Base-by-base conservation (phyloP, 2,329 filamentous ascomycete genomes). In the Botrytis sinoallii region DNA sequence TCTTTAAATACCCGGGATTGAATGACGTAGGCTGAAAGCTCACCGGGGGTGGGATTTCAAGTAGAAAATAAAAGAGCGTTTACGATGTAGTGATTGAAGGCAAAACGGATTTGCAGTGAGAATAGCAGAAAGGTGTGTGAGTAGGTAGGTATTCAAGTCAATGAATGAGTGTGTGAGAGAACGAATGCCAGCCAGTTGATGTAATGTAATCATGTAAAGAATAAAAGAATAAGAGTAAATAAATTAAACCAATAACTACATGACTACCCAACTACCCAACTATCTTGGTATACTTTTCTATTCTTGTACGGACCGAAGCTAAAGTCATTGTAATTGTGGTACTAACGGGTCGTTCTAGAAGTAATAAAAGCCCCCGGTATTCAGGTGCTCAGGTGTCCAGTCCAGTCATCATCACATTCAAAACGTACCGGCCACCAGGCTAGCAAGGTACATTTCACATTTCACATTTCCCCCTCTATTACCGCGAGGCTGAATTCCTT, bases 11-110 rank as follows among this genome's bases (percentile, higher is more conserved):
- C 18, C 35, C n/a, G 59, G 69, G 59, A 44, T 29, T 40, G 52
- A 71, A 71, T 71, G 69, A 71, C 69, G 69, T 71, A 71, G 25
- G 22, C n/a, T 42, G 20, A 38, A 69, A 32, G 65, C 48, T 69
- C 66, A 69, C 48, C 52, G 48, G 52, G 52, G 29, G 48, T 16
- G 16, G 38, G 42, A 20, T 48, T 40, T 14, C 57, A 42, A 65
- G 44, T 12, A 52, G 38, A 52, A 18, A 29, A 42, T n/a, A 18
- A 52, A 32, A 32, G 18, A 69, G 22, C 35, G 29, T 12, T 14
- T 52, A 35, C 46, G 32, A 40, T 40, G 44, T 70, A 25, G 61
- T 8, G 22, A 48, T 52, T n/a, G 64, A 22, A 38, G 22, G 22
- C 25, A 46, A 42, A 46, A 46, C 6, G 8, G 35, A 20, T 46